phyloP scores from a whole-genome alignment of 228 moss, liverwort and hornwort genomes.

The Sphagnum magellanicum region DNA sequence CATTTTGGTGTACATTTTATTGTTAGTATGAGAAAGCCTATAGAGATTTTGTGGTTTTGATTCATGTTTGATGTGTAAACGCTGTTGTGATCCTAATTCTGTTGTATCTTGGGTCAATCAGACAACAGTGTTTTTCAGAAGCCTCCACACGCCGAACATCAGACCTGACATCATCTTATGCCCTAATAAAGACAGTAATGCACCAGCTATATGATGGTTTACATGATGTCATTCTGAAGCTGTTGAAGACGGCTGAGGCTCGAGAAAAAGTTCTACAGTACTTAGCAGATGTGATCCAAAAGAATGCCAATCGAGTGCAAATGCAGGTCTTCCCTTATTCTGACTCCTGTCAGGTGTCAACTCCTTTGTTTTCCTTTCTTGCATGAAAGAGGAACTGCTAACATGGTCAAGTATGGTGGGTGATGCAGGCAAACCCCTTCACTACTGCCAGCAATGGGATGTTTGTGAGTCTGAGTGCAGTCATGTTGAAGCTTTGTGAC shows the following conservation, averaged over 20 bases:
- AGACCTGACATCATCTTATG: constrained; percentile 70
- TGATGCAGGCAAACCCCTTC: constrained; percentile 75
- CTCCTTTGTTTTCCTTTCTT: background rate
- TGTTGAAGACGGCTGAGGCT: constrained; percentile 62
- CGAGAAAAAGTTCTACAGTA: constrained; percentile 70
- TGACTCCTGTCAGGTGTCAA: background rate
- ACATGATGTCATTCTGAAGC: constrained; percentile 72
- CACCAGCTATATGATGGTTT: constrained; percentile 87
- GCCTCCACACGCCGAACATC: constrained; percentile 42
- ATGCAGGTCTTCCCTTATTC: constrained; percentile 37
- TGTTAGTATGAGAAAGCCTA: background rate
- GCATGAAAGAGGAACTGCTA: background rate
- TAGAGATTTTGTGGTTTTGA: background rate
- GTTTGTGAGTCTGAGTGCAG: constrained; percentile 86
- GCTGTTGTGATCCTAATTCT: background rate
- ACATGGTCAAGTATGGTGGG: background rate
- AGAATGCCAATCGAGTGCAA: constrained; percentile 73
- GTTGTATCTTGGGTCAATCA: constrained; percentile 17
- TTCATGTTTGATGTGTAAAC: background rate
- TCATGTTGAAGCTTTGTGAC: constrained; percentile 92
- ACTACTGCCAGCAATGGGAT: constrained; percentile 87
- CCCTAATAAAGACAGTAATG: constrained; percentile 71
- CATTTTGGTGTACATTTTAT: too few relatives aligned
- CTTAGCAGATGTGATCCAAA: constrained; percentile 72
- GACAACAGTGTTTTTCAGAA: constrained; percentile 82